phyloP scores from a whole-genome alignment of 306 rosid species.

The Ochetophila trinervis region DNA sequence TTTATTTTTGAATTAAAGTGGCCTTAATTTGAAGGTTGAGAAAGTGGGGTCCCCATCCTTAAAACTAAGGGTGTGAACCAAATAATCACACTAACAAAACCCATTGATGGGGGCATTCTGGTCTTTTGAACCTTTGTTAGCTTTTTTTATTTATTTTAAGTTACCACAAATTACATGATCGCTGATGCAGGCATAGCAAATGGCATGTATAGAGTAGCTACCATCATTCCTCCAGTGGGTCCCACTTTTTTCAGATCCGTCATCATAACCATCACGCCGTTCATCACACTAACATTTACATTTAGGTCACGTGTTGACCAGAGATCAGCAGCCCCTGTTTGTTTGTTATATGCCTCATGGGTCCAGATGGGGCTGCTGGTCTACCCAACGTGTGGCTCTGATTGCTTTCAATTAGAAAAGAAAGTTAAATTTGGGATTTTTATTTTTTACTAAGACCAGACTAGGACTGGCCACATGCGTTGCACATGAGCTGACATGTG shows the following conservation, averaged over 20 bases:
- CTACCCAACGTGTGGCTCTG: neutral
- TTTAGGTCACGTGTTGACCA: conserved; percentile 5
- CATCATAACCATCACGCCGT: conserved; percentile 15
- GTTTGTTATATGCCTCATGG: conserved; percentile 13
- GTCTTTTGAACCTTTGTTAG: neutral
- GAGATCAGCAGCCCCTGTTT: neutral
- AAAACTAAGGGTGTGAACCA: neutral
- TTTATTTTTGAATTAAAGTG: too few species aligned
- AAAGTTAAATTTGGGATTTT: too few species aligned
- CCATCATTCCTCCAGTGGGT: conserved; percentile 29
- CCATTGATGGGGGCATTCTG: conserved; percentile 2
- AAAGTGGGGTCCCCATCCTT: conserved; percentile 20
- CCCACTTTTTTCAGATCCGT: neutral
- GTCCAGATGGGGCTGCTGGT: neutral
- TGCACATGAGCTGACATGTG: too few species aligned
- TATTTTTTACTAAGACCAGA: too few species aligned
- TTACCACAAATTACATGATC: neutral
- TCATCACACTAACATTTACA: conserved; percentile 4
- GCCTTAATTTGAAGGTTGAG: neutral
- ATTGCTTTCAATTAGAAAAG: neutral
- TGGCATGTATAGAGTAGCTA: conserved; percentile 30
- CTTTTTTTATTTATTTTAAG: too few species aligned
- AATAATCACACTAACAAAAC: conserved; percentile 20
- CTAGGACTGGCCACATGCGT: too few species aligned
- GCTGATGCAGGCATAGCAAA: conserved; percentile 5